These are phyloP conservation scores for Penicillium olsonii DNA, from an alignment of 2,329 filamentous ascomycete species.

Conservation along the genomic window DNA sequence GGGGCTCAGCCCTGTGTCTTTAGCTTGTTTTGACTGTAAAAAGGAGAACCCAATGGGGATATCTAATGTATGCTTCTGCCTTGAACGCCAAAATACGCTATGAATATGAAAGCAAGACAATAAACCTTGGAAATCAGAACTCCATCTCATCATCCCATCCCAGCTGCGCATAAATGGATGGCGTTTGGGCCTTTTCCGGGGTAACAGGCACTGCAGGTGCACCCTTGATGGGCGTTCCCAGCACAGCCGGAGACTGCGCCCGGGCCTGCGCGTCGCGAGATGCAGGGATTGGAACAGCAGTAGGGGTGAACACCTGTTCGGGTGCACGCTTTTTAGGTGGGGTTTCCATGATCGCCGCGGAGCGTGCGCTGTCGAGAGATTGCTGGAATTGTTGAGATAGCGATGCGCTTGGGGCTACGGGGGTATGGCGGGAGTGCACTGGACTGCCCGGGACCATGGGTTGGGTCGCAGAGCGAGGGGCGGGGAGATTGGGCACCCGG, in stretches of 20 bases:
- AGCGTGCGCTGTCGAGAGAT: conserved; percentile 6
- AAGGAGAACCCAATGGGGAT: too few species aligned
- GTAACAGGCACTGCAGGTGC: conserved; percentile 30
- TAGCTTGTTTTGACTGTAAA: too few species aligned
- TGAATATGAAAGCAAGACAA: background rate
- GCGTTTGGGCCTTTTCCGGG: conserved; percentile 36
- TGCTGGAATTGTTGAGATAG: conserved; percentile 7
- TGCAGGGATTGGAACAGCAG: conserved; percentile 9
- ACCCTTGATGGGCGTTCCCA: conserved; percentile 37
- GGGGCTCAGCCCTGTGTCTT: background rate
- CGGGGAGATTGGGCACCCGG: conserved; percentile 29
- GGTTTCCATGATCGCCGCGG: conserved; percentile 32
- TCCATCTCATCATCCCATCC: conserved; percentile 46
- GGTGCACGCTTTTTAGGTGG: conserved; percentile 24
- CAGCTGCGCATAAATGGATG: conserved; percentile 45
- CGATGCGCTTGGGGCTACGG: conserved; percentile 2
- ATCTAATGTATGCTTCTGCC: too few species aligned
- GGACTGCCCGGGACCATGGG: conserved; percentile 31
- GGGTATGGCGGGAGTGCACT: conserved; percentile 26
- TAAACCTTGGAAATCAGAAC: conserved; percentile 12
- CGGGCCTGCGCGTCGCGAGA: conserved; percentile 7
- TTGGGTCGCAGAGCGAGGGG: conserved; percentile 21
- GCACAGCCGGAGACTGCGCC: conserved; percentile 24
- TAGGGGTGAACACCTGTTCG: conserved; percentile 7
- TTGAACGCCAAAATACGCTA: too few species aligned